Conservation (phyloP, 2,329 filamentous ascomycete genomes). For the Aspergillus udagawae region DNA sequence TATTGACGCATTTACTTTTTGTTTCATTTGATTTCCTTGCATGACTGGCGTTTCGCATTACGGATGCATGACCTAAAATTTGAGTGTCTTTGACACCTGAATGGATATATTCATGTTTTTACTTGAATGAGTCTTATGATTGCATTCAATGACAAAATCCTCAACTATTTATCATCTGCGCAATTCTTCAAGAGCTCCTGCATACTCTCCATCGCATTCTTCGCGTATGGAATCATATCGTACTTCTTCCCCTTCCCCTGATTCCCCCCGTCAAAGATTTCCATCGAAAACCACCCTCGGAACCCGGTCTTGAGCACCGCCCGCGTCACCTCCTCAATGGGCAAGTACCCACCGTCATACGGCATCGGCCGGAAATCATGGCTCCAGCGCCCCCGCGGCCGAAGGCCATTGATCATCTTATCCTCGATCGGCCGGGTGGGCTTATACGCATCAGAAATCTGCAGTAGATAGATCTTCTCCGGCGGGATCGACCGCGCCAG, state of each 20-base stretch:
- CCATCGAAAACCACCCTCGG: slow-evolving; percentile 62
- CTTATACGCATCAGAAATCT: slow-evolving; percentile 71
- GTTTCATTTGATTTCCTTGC: not conserved
- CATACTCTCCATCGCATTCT: slow-evolving; percentile 50
- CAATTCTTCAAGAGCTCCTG: slow-evolving; percentile 42
- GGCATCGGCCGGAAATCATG: slow-evolving; percentile 66
- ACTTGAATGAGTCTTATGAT: slow-evolving; percentile 15
- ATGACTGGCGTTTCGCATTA: slow-evolving; percentile 1
- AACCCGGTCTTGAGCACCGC: slow-evolving; percentile 67
- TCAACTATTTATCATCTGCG: slow-evolving; percentile 6
- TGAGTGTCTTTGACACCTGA: not conserved
- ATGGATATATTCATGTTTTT: not conserved
- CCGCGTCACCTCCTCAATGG: slow-evolving; percentile 59
- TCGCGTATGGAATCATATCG: slow-evolving; percentile 47
- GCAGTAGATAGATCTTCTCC: slow-evolving; percentile 70
- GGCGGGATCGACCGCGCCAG: slow-evolving; percentile 56
- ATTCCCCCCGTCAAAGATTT: slow-evolving; percentile 63
- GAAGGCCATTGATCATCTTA: slow-evolving; percentile 50
- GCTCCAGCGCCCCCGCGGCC: slow-evolving; percentile 66
- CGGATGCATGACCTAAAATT: not conserved
- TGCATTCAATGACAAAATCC: not conserved
- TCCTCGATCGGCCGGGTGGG: slow-evolving; percentile 53
- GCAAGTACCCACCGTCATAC: slow-evolving; percentile 67
- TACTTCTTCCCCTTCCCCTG: slow-evolving; percentile 53
- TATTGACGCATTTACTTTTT: slow-evolving; percentile 7